phyloP scores from a whole-genome alignment of 345 rosid genomes.

The Boechera divaricarpa region DNA sequence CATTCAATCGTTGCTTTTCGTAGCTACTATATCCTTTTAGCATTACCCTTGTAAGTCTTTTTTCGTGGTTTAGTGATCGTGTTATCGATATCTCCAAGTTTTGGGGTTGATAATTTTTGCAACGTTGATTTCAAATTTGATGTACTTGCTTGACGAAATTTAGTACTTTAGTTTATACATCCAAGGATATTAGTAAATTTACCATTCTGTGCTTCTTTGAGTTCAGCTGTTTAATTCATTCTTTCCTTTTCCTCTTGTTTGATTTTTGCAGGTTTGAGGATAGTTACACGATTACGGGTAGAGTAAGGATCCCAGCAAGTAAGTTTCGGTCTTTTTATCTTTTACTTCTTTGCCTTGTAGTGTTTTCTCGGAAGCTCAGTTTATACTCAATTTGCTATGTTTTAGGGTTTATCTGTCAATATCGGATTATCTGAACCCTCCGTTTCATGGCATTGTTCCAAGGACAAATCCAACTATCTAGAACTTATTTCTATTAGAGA shows the following conservation, averaged over 20 bases:
- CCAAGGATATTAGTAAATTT: neutral
- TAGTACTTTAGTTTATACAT: neutral
- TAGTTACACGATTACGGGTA: slow-evolving; percentile 76
- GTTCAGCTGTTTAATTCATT: neutral
- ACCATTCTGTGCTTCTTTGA: neutral
- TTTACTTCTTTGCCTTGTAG: neutral
- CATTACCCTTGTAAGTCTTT: neutral
- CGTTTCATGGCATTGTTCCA: neutral
- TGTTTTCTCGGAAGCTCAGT: neutral
- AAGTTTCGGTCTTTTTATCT: slow-evolving; percentile 7
- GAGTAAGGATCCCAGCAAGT: slow-evolving; percentile 77
- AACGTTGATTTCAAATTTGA: slow-evolving; percentile 11
- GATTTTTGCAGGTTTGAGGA: slow-evolving; percentile 63
- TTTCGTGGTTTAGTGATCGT: neutral
- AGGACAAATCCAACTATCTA: neutral
- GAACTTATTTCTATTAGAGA: neutral
- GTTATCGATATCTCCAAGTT: neutral
- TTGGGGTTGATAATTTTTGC: neutral
- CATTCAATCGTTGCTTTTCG: neutral
- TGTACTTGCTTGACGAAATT: slow-evolving; percentile 5
- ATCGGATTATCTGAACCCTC: neutral
- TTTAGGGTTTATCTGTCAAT: neutral
- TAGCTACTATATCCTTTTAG: neutral
- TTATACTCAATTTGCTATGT: neutral
- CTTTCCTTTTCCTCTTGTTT: slow-evolving; percentile 1